Base-by-base conservation (phyloP, 352 stramenopile species). In the Pseudoperonospora humuli region DNA sequence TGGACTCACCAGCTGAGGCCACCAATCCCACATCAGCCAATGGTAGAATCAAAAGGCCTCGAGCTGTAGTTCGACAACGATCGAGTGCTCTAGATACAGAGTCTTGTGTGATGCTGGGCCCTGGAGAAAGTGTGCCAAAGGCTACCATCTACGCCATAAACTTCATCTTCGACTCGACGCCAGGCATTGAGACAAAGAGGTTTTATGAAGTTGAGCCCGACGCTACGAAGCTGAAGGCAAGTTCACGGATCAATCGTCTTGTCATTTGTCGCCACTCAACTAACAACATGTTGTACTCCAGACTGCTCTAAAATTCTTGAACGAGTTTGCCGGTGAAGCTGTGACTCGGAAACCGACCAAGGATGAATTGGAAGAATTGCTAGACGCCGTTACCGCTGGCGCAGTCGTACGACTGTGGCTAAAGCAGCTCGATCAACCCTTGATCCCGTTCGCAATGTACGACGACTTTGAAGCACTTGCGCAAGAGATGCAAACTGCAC, bases 131-230 rank as follows among this genome's bases (percentile, higher is more conserved):
- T 15, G 62, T 91, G 5, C 78, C 78, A 5, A 71, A 65, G 23
- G 63, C 75, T 2, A 58, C 84, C 28, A 56, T 74, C 11, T 66
- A 65, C 27, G 70, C 74, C 23, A 84, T 91, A 46, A 74, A 91
- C 32, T 91, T 84, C 48, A 91, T 91, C 31, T 88, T 85, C 43
- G 70, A 91, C 35, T 88, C 75, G 24, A 74, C 65, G 10, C 75
- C 78, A 25, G 78, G 78, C 3, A 86, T 91, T 32, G 78, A 91
- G 50, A 91, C 72, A 0, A 52, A 70, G 23, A 60, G 52, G 13
- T 91, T 91, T 38, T 91, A 91, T 56, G 70, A 86, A 48, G 24
- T 54, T 1, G 72, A 86, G 7, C 50, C 67, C 0, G 59, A 84
- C 10, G 18, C 57, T 6, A 39, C 45, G 0, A 75, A 77, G 15